Evolutionary conservation across 306 rosid species (phyloP).

Genomic region (Herpetospermum pedunculosum): DNA sequence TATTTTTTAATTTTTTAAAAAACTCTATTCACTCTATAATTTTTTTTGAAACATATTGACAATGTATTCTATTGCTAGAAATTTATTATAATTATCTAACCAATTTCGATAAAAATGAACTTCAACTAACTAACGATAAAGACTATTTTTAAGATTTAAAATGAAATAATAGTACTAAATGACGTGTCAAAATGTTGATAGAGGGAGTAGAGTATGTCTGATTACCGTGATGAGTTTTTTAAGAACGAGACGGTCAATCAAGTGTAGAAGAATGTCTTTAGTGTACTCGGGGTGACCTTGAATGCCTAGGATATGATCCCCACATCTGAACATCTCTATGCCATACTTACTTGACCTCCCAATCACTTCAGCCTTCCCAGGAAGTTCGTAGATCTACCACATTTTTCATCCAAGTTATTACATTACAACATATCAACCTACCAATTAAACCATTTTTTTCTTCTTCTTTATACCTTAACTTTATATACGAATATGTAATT

Average conservation of each 20-base stretch:
- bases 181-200: no score
- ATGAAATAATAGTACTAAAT: no score
- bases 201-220: no score
- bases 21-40: no score
- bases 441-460: not conserved
- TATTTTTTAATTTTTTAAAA: no score
- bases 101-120: no score
- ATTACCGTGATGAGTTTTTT: conserved; percentile 39
- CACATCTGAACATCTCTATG: conserved; percentile 59
- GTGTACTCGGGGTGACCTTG: conserved; percentile 96
- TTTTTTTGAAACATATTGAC: no score
- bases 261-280: conserved; percentile 49
- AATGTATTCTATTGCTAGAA: no score
- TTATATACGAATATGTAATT: not conserved
- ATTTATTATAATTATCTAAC: no score
- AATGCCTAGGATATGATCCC: conserved; percentile 70
- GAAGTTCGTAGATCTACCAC: conserved; percentile 54
- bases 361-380: conserved; percentile 57
- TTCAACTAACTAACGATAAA: no score
- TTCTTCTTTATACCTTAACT: no score
- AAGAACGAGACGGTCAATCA: conserved; percentile 50
- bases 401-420: conserved; percentile 15
- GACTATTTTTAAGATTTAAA: no score
- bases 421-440: conserved; percentile 51
- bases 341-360: conserved; percentile 66